Base-by-base conservation (phyloP, 208 protist genomes). In the Vickermania ingenoplastis region DNA sequence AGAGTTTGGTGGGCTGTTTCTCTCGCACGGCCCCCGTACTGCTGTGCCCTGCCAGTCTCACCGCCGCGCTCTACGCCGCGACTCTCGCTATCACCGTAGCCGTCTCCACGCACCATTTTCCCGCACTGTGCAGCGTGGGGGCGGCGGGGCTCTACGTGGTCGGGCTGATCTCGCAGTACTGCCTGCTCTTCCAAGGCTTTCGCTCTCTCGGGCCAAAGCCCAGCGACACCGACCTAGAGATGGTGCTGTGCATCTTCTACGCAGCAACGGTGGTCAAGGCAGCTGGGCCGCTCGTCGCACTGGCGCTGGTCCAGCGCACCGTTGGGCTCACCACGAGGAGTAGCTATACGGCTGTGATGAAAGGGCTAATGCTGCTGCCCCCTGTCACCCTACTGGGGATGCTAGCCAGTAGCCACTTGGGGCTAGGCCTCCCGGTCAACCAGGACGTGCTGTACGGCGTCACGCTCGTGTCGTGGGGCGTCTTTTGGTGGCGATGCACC, bases 61-160 rank as follows among this genome's bases (percentile, higher is more conserved):
- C 80, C 21, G 48, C 48, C 3, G 61, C 71, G 4, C 52, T 67
- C 1, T 81, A 73, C 53, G 62, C 56, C 17, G 24, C 79, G 51
- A 50, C 61, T 45, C 49, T 92, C 4, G 68, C 74, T 14, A 82
- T 81, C 67, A 65, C 7, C 1, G 59, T 94, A 41, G 88, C 82
- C 4, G 59, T 31, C 17, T 56, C 69, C 7, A 62, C 85, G 14
- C 75, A 71, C 28, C 41, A 85, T 49, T 91, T 94, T 50, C 59
- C 49, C 2, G 73, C 80, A 0, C 69, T 92, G 22, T 94, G 84
- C 63, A 84, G 88, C 25, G 76, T 94, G 3, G 84, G 88, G 3
- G 41, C 82, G 11, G 76, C 88, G 7, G 7, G 84, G 22, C 67
- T 94, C n/a, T 75, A 74, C 1, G 26, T 88, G 5, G 25, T 84